Conservation (phyloP, 768 basidiomycete species). For the Hypholoma sublateritium region DNA sequence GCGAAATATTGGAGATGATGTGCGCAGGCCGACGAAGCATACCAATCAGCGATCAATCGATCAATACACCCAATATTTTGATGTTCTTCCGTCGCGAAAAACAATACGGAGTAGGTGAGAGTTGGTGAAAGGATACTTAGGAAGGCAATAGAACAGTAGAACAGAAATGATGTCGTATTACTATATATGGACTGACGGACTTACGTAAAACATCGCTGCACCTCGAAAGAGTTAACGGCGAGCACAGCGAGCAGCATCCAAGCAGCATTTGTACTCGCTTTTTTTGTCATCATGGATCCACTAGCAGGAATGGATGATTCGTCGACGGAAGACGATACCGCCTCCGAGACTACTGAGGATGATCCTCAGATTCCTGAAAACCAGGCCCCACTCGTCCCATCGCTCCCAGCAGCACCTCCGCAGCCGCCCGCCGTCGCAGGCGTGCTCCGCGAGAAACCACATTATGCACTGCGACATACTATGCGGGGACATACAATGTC, state of each 20-base stretch:
- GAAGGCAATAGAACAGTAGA: too few relatives aligned
- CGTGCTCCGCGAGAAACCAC: slow-evolving; percentile 50
- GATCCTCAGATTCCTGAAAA: slow-evolving; percentile 76
- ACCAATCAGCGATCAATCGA: too few relatives aligned
- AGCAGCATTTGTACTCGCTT: background rate
- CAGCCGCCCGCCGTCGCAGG: slow-evolving; percentile 29
- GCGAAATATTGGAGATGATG: background rate
- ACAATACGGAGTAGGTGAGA: too few relatives aligned
- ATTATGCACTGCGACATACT: slow-evolving; percentile 67
- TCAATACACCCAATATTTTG: too few relatives aligned
- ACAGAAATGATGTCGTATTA: too few relatives aligned
- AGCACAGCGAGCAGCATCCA: background rate
- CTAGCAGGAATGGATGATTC: slow-evolving; percentile 50
- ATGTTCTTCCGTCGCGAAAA: too few relatives aligned
- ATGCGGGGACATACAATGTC: slow-evolving; percentile 79
- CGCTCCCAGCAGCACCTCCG: slow-evolving; percentile 29
- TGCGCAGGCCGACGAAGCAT: too few relatives aligned
- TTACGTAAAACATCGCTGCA: too few relatives aligned
- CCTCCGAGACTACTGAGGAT: slow-evolving; percentile 84
- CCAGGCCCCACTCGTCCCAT: slow-evolving; percentile 30
- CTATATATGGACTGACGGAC: too few relatives aligned
- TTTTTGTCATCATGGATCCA: slow-evolving; percentile 35
- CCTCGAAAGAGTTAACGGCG: too few relatives aligned
- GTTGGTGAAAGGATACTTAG: too few relatives aligned
- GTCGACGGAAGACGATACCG: slow-evolving; percentile 59